Evolutionary conservation across 192 early-diverging fungal species (phyloP).

Genomic region (Borealophlyctis nickersoniae): DNA sequence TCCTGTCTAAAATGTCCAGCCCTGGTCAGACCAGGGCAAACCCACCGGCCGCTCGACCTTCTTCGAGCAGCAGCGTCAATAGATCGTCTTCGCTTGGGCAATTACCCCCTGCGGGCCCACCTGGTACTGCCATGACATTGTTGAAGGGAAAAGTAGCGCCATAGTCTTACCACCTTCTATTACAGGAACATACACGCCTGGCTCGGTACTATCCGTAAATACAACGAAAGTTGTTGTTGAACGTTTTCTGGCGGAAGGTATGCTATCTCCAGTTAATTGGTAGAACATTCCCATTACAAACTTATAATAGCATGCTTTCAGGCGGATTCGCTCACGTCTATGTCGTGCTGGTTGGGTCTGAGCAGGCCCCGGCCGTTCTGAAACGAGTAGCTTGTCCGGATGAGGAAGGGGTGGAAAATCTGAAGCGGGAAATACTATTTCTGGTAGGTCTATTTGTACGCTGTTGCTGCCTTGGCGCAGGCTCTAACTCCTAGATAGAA

Average conservation of each 20-base stretch:
- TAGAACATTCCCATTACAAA: not conserved
- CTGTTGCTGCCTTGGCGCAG: no score
- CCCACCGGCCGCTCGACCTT: no score
- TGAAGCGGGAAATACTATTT: conserved; percentile 71
- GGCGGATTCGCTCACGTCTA: conserved; percentile 94
- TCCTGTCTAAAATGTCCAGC: not conserved
- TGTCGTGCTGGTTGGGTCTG: conserved; percentile 56
- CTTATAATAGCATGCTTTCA: conserved; percentile 13
- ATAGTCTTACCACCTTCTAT: no score
- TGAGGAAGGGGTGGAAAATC: conserved; percentile 52
- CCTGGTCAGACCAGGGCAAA: not conserved
- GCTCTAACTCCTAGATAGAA: conserved; percentile 35
- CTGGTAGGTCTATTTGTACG: conserved; percentile 56
- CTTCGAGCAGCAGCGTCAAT: not conserved
- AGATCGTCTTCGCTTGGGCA: not conserved
- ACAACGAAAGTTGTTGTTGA: conserved; percentile 61
- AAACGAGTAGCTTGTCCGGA: conserved; percentile 78
- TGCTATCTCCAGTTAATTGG: conserved; percentile 1
- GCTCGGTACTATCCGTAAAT: conserved; percentile 59
- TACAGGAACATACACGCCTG: conserved; percentile 61
- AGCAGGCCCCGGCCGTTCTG: conserved; percentile 59
- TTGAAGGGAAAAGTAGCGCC: not conserved
- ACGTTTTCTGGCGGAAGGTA: conserved; percentile 74
- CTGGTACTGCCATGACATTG: not conserved
- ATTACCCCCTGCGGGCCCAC: not conserved